These are phyloP conservation scores for Erythrophleum ivorense DNA, from an alignment of 331 rosid genomes.

Conservation along the genomic window DNA sequence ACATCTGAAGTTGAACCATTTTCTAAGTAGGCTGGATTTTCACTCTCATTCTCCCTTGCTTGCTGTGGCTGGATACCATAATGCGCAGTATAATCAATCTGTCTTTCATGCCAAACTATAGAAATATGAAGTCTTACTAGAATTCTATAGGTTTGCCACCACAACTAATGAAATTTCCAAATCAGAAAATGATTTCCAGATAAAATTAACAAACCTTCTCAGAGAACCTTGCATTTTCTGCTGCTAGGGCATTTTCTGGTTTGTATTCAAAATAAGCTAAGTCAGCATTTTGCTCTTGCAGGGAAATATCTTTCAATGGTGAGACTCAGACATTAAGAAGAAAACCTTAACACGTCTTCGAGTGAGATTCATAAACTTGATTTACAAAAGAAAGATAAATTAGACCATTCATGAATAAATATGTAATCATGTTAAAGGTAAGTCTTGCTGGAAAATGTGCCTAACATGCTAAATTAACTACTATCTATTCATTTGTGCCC, in stretches of 20 bases:
- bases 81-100: slow-evolving; percentile 39
- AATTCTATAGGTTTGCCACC: not conserved
- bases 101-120: not conserved
- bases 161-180: slow-evolving; percentile 1
- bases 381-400: not conserved
- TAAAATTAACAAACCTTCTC: slow-evolving; percentile 57
- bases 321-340: not conserved
- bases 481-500: too few relatives aligned
- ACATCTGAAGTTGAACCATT: slow-evolving; percentile 62
- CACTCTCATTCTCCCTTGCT: slow-evolving; percentile 39
- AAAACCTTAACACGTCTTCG: not conserved
- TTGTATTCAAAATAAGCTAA: not conserved
- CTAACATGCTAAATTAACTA: too few relatives aligned
- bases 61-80: slow-evolving; percentile 26
- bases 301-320: not conserved
- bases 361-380: not conserved
- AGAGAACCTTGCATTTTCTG: slow-evolving; percentile 63
- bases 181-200: not conserved
- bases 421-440: too few relatives aligned
- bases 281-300: not conserved
- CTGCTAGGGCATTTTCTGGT: slow-evolving; percentile 61
- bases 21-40: slow-evolving; percentile 36
- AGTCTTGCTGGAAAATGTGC: not conserved
- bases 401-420: too few relatives aligned
- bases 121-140: not conserved